Evolutionary conservation across 2,329 filamentous ascomycete genomes (phyloP).

Genomic region (Diaporthe caulivora): DNA sequence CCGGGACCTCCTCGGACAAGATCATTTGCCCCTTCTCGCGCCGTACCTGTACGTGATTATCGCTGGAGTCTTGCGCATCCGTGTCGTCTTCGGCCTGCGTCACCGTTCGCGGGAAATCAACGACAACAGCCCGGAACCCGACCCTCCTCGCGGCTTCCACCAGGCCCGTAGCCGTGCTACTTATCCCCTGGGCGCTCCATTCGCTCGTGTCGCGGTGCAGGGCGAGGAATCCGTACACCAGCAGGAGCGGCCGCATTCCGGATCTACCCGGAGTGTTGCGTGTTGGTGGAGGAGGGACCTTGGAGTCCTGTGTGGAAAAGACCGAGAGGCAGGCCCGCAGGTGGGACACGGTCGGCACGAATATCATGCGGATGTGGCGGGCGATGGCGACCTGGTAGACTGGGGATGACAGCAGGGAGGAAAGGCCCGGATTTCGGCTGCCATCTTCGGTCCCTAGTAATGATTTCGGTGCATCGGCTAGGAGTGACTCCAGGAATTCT

Average conservation of each 20-base stretch:
- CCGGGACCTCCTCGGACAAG: conserved; percentile 66
- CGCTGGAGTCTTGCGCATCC: conserved; percentile 37
- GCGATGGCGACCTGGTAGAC: conserved; percentile 78
- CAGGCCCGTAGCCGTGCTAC: conserved; percentile 70
- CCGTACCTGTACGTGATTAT: not conserved
- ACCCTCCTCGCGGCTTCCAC: conserved; percentile 69
- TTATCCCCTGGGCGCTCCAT: conserved; percentile 81
- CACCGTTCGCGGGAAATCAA: conserved; percentile 56
- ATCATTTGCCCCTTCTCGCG: conserved; percentile 46
- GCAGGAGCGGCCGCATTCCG: conserved; percentile 57
- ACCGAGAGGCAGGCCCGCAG: conserved; percentile 81
- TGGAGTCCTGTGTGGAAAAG: conserved; percentile 56
- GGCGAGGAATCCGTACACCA: conserved; percentile 75
- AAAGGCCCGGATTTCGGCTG: not conserved
- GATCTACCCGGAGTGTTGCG: conserved; percentile 12
- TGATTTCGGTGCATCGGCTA: conserved; percentile 56
- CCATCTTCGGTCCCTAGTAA: not conserved
- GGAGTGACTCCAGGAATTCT: conserved; percentile 73
- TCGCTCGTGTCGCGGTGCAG: conserved; percentile 77
- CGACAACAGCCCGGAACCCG: conserved; percentile 58
- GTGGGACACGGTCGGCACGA: conserved; percentile 80
- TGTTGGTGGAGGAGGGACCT: conserved; percentile 52
- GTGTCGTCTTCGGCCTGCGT: conserved; percentile 30
- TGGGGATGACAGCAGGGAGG: conserved; percentile 68
- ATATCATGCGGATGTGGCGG: conserved; percentile 76